A percentile compares a stretch with the other conserved stretches of the same genome.
Conservation (phyloP, 2,329 filamentous ascomycete genomes). For the Lachnellula occidentalis region DNA sequence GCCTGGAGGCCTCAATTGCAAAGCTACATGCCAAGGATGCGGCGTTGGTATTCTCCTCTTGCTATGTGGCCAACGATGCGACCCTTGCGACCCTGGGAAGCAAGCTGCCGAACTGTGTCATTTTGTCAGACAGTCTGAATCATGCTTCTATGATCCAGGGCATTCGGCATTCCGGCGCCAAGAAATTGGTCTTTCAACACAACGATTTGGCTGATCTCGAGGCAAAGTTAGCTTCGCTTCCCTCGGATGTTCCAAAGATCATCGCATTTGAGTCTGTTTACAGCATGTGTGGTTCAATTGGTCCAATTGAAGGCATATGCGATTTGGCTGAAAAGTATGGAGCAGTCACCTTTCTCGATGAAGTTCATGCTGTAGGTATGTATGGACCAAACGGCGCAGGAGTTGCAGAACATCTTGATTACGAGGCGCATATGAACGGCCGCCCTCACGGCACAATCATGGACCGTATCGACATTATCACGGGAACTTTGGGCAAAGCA, state of each 20-base stretch:
- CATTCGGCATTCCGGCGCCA: constrained; percentile 92
- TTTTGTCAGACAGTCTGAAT: constrained; percentile 95
- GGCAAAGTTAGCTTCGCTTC: constrained; percentile 82
- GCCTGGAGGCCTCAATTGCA: constrained; percentile 74
- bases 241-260: constrained; percentile 84
- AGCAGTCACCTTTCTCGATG: constrained; percentile 93
- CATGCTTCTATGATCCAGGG: constrained; percentile 99
- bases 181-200: constrained; percentile 98
- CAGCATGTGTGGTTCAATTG: constrained; percentile 98
- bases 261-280: constrained; percentile 99
- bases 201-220: constrained; percentile 94
- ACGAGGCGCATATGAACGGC: constrained; percentile 74
- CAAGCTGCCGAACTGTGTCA: constrained; percentile 93
- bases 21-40: constrained; percentile 88
- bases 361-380: constrained; percentile 99
- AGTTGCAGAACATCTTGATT: constrained; percentile 96
- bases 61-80: constrained; percentile 97
- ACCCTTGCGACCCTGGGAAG: constrained; percentile 95
- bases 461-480: constrained; percentile 97
- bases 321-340: constrained; percentile 97
- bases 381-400: constrained; percentile 94
- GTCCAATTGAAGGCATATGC: constrained; percentile 92
- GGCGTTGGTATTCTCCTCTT: constrained; percentile 92
- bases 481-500: constrained; percentile 92
- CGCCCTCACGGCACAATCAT: constrained; percentile 76